Conservation (phyloP, 257 asterid species). For the Solanum appendiculatum region DNA sequence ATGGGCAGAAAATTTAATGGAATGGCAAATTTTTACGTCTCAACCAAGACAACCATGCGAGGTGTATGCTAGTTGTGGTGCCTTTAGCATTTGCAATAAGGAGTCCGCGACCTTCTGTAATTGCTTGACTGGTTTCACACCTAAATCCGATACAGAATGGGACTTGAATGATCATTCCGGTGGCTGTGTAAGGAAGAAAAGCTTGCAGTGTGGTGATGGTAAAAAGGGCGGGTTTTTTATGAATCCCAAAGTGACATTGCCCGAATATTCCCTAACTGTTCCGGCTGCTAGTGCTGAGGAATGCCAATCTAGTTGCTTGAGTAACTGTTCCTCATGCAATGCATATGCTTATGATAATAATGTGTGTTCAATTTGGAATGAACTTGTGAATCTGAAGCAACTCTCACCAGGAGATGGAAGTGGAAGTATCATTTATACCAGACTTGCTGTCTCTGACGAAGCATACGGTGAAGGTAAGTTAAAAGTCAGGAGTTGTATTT, state of each 20-base stretch:
- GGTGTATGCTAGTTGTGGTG: conserved; percentile 49
- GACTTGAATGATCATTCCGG: conserved; percentile 31
- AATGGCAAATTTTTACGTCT: conserved; percentile 39
- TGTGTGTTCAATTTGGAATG: background rate
- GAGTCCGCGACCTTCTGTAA: conserved; percentile 28
- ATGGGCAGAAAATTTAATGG: conserved; percentile 6
- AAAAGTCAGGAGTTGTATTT: background rate
- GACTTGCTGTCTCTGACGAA: background rate
- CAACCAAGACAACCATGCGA: conserved; percentile 48
- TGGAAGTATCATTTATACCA: background rate
- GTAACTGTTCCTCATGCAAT: background rate
- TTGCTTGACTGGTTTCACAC: conserved; percentile 32
- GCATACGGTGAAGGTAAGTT: background rate
- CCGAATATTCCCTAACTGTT: background rate
- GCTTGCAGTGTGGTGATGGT: background rate
- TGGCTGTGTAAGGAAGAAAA: conserved; percentile 9
- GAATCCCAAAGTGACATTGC: background rate
- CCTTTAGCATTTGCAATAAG: conserved; percentile 31
- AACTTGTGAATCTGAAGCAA: background rate
- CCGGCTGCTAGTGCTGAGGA: background rate
- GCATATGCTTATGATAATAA: background rate
- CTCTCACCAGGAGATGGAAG: background rate
- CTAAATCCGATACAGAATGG: conserved; percentile 22
- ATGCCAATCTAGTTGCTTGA: background rate
- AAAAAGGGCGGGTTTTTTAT: background rate